These are phyloP conservation scores for Ensete glaucum DNA, from an alignment of 176 grass and related monocot genomes.

Conservation along the genomic window DNA sequence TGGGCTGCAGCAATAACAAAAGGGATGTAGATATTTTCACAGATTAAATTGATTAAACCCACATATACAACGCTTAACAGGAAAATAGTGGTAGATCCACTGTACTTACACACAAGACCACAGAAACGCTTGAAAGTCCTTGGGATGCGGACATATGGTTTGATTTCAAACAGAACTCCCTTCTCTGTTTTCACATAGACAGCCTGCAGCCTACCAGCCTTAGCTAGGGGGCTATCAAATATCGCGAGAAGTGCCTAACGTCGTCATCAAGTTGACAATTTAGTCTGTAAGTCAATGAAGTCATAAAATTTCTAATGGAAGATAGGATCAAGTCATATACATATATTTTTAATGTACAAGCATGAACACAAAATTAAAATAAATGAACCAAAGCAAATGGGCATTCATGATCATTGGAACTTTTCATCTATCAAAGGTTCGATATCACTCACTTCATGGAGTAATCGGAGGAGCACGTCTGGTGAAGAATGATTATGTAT, in stretches of 20 bases:
- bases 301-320: no score
- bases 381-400: no score
- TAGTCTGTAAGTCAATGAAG: neutral
- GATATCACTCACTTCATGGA: neutral
- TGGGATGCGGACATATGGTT: conserved; percentile 83
- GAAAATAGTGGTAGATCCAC: neutral
- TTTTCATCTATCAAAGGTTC: neutral
- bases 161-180: conserved; percentile 88
- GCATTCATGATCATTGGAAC: neutral
- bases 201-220: conserved; percentile 86
- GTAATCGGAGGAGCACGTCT: no score
- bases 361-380: no score
- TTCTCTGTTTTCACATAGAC: conserved; percentile 91
- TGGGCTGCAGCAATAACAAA: conserved; percentile 45
- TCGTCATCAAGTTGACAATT: neutral
- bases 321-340: no score
- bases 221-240: conserved; percentile 89
- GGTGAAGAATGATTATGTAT: no score
- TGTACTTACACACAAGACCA: conserved; percentile 78
- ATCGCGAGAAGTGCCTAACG: conserved; percentile 55
- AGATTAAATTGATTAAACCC: conserved; percentile 2
- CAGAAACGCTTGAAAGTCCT: conserved; percentile 87
- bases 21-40: neutral
- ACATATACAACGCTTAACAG: neutral
- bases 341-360: no score